A percentile compares a stretch with the other conserved stretches of the same genome.
phyloP scores from a whole-genome alignment of 148 eudicot species.

The Silene uniflora region DNA sequence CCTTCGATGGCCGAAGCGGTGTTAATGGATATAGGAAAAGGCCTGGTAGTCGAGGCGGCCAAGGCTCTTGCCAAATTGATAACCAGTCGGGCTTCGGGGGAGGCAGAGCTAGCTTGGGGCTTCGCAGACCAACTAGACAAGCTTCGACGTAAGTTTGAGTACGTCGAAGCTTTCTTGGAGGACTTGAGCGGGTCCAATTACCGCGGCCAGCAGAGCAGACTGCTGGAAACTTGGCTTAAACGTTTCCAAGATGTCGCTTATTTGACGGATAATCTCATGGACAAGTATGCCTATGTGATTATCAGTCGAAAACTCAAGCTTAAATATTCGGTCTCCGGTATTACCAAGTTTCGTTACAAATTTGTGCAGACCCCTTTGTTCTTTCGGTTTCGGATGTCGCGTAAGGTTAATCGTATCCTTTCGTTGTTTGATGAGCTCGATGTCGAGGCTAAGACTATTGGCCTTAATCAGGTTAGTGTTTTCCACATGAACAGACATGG shows the following conservation, averaged over 20 bases:
- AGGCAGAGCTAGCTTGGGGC: not conserved
- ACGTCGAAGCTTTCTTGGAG: conserved; percentile 3
- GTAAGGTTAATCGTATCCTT: not conserved
- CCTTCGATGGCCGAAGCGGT: not conserved
- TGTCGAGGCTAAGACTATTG: not conserved
- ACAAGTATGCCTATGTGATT: not conserved
- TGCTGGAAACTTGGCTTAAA: not conserved
- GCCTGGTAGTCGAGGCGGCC: not conserved
- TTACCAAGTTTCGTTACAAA: not conserved
- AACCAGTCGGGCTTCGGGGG: not conserved
- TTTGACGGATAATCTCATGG: too few species aligned
- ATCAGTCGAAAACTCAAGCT: not conserved
- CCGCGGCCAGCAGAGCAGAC: not conserved
- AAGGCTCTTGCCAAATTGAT: not conserved
- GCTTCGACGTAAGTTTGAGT: not conserved
- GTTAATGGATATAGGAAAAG: not conserved
- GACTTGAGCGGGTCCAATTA: not conserved
- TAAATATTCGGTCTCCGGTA: not conserved
- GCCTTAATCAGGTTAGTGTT: conserved; percentile 3
- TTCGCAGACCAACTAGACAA: not conserved
- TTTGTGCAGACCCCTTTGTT: not conserved
- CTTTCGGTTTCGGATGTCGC: conserved; percentile 7
- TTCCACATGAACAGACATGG: too few species aligned
- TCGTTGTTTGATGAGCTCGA: conserved; percentile 15
- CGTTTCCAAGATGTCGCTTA: not conserved